Percentiles rank a stretch among this genome's conserved stretches.
These are phyloP conservation scores for Prototheca wickerhamii DNA, from an alignment of 163 green algal genomes.

Conservation along the genomic window DNA sequence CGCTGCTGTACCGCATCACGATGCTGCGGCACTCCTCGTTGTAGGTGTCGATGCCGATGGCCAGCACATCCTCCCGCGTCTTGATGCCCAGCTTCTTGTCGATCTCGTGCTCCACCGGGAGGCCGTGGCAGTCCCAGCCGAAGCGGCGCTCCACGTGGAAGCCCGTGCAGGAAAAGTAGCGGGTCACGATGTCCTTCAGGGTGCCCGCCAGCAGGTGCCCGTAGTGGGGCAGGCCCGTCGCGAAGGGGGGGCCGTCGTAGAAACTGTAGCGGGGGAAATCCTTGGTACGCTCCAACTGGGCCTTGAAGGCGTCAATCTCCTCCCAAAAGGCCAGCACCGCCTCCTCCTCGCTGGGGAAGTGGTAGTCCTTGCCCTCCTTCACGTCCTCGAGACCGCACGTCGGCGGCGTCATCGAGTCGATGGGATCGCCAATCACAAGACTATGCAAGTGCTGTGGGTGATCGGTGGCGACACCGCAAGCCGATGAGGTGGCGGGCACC, in stretches of 20 bases:
- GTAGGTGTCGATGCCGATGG: constrained; percentile 94
- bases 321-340: constrained; percentile 74
- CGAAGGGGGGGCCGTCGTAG: constrained; percentile 95
- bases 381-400: constrained; percentile 49
- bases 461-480: too few species aligned
- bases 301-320: constrained; percentile 75
- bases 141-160: constrained; percentile 87
- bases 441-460: neutral
- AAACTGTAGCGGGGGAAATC: constrained; percentile 90
- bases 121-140: constrained; percentile 98
- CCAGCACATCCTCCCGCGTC: constrained; percentile 75
- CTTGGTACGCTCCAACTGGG: constrained; percentile 77
- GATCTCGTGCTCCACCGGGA: constrained; percentile 99
- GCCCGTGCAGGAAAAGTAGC: constrained; percentile 79
- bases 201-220: constrained; percentile 96
- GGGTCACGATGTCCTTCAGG: constrained; percentile 97
- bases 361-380: constrained; percentile 67
- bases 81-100: constrained; percentile 96
- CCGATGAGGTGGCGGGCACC: too few species aligned
- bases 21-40: constrained; percentile 99
- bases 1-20: constrained; percentile 94
- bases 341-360: constrained; percentile 82
- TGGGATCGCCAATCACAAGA: neutral
- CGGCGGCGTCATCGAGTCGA: neutral
- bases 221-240: constrained; percentile 96